Evolutionary conservation across 2,329 filamentous ascomycete genomes (phyloP).

Genomic region (Diaporthe capsici): DNA sequence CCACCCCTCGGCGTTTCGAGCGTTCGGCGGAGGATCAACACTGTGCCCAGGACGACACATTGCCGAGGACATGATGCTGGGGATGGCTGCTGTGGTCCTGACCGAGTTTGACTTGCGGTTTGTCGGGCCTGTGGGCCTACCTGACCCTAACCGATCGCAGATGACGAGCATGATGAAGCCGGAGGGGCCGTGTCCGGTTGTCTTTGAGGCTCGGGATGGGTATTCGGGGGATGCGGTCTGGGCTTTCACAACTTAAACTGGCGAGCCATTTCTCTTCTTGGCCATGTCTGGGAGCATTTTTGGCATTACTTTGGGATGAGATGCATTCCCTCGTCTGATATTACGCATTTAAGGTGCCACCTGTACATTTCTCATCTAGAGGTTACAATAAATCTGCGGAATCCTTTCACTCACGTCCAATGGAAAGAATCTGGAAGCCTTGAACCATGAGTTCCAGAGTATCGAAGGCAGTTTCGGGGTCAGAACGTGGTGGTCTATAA

Average conservation of each 20-base stretch:
- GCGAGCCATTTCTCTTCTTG: fast-evolving
- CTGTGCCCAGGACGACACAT: neutral
- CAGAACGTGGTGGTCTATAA: neutral
- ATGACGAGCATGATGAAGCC: neutral
- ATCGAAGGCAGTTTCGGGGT: neutral
- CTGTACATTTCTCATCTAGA: too few species aligned
- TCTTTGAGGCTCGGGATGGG: neutral
- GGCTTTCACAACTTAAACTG: neutral
- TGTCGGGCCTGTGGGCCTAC: neutral
- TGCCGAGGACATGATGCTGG: neutral
- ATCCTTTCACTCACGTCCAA: too few species aligned
- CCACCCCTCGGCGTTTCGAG: neutral
- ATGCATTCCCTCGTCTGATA: neutral
- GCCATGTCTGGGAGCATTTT: neutral
- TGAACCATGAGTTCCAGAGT: too few species aligned
- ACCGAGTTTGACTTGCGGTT: neutral
- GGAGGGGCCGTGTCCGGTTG: neutral
- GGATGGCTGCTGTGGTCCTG: neutral
- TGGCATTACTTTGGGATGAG: fast-evolving
- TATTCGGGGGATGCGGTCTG: neutral
- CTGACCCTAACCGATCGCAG: neutral
- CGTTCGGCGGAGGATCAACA: neutral
- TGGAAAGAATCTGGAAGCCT: too few species aligned
- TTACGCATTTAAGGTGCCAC: too few species aligned
- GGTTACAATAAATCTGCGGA: too few species aligned